phyloP scores from a whole-genome alignment of 2,329 filamentous ascomycete genomes.

The Aspergillus sojae region DNA sequence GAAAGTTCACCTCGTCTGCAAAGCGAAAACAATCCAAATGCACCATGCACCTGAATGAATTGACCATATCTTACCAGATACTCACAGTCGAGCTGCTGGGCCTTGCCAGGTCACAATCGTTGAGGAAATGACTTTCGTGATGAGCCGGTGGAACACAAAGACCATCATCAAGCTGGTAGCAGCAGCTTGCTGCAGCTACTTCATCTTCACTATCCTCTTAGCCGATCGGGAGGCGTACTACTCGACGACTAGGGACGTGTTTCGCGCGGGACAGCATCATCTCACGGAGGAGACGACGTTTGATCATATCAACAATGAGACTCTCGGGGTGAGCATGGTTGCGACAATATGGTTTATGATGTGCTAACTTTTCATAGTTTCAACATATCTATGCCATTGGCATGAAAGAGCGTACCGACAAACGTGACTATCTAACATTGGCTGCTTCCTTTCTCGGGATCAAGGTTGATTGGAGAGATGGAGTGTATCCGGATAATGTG shows the following conservation, averaged over 20 bases:
- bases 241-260: slow-evolving; percentile 1
- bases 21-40: background rate
- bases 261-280: slow-evolving; percentile 9
- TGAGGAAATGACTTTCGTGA: slow-evolving; percentile 9
- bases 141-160: slow-evolving; percentile 7
- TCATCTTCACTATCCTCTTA: slow-evolving; percentile 4
- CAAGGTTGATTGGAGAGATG: slow-evolving; percentile 49
- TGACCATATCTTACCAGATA: too few species aligned
- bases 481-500: slow-evolving; percentile 44
- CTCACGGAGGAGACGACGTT: slow-evolving; percentile 20
- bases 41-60: slow-evolving; percentile 1
- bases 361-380: slow-evolving; percentile 32
- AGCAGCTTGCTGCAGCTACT: slow-evolving; percentile 5
- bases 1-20: background rate
- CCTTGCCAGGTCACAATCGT: background rate
- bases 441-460: slow-evolving; percentile 47
- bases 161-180: slow-evolving; percentile 6
- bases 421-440: slow-evolving; percentile 52
- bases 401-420: slow-evolving; percentile 52
- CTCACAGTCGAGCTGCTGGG: background rate
- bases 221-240: slow-evolving; percentile 6
- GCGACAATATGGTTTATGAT: background rate
- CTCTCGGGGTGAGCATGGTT: slow-evolving; percentile 26
- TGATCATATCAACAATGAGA: slow-evolving; percentile 29
- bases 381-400: slow-evolving; percentile 52